Evolutionary conservation across 2,329 filamentous ascomycete genomes (phyloP).

Genomic region (Apiospora malaysiana): DNA sequence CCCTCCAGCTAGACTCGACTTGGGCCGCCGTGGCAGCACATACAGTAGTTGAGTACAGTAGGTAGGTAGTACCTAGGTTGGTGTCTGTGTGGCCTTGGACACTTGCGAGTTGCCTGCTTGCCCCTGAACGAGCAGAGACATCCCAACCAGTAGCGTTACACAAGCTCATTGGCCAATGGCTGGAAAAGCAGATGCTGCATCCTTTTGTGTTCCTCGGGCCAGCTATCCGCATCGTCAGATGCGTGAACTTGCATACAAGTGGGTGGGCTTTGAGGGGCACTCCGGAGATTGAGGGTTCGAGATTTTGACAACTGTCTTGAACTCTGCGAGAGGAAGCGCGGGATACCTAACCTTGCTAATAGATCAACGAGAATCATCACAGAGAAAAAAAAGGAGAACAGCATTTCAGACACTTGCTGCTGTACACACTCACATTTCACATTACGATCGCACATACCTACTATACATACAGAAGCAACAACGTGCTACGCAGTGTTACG

Average conservation of each 20-base stretch:
- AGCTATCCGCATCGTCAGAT: conserved; percentile 2
- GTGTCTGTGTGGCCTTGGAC: not conserved
- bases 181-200: not conserved
- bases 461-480: not conserved
- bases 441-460: not conserved
- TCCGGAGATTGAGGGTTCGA: conserved; percentile 16
- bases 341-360: too few species aligned
- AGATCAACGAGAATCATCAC: not conserved
- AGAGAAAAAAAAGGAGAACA: not conserved
- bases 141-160: not conserved
- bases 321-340: not conserved
- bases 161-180: conserved; percentile 14
- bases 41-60: too few species aligned
- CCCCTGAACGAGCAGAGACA: conserved; percentile 13
- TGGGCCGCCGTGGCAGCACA: not conserved
- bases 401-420: not conserved
- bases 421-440: not conserved
- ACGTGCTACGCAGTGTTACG: not conserved
- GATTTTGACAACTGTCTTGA: conserved; percentile 17
- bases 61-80: conserved; percentile 4
- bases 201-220: not conserved
- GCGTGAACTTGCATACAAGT: conserved; percentile 14
- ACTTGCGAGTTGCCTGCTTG: not conserved
- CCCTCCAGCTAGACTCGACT: not conserved
- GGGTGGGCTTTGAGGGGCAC: conserved; percentile 15